Evolutionary conservation across 1,139 yeast species (phyloP).

Genomic region (Blastobotrys illinoisensis): DNA sequence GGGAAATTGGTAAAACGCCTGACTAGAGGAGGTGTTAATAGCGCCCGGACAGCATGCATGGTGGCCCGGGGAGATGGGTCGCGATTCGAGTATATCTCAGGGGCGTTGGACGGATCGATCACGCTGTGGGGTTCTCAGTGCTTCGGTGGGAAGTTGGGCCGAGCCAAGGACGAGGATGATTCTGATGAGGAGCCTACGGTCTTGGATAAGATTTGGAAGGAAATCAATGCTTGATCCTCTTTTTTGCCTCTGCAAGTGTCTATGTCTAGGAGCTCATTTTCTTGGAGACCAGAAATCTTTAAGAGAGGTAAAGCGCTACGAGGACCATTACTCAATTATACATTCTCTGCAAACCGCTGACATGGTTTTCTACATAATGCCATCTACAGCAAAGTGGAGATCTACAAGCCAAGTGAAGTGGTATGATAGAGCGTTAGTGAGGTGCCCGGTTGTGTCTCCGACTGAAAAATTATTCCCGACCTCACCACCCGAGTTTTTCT

Average conservation of each 20-base stretch:
- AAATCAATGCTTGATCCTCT: conserved; percentile 2
- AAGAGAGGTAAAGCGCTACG: too few relatives aligned
- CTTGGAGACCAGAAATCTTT: too few relatives aligned
- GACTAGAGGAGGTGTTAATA: conserved; percentile 31
- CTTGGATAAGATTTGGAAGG: conserved; percentile 9
- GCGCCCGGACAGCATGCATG: conserved; percentile 45
- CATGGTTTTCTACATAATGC: too few relatives aligned
- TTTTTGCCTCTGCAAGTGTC: too few relatives aligned
- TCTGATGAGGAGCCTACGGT: conserved; percentile 3
- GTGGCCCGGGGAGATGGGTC: conserved; percentile 41
- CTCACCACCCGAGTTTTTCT: neutral
- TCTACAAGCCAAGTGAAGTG: too few relatives aligned
- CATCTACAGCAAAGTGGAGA: too few relatives aligned
- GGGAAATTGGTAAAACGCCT: conserved; percentile 58
- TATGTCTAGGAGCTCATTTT: too few relatives aligned
- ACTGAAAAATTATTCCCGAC: neutral
- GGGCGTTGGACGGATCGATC: conserved; percentile 34
- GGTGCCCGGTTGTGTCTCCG: neutral
- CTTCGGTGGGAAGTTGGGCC: neutral
- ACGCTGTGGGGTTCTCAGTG: conserved; percentile 27
- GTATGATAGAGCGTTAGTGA: neutral
- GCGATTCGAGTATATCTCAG: conserved; percentile 27
- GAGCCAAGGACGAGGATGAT: neutral
- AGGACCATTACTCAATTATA: too few relatives aligned
- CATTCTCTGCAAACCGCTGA: too few relatives aligned